Evolutionary conservation across 1,284 basidiomycete species (phyloP).

Genomic region (Malassezia equina): DNA sequence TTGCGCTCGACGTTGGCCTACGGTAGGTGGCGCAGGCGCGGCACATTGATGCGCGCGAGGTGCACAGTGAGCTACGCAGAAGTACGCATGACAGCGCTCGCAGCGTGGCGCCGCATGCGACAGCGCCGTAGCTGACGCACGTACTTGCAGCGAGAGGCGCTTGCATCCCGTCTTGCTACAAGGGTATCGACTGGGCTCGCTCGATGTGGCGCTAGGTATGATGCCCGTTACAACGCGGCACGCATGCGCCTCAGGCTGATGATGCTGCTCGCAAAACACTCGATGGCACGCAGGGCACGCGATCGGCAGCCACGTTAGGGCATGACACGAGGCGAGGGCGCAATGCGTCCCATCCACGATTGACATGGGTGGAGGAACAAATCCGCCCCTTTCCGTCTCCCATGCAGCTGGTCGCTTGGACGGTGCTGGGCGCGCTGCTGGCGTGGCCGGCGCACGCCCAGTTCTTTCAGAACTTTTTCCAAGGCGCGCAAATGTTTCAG

Average conservation of each 20-base stretch:
- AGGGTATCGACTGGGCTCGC: not conserved
- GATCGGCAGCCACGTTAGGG: conserved; percentile 10
- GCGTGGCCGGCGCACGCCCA: not conserved
- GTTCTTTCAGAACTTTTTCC: conserved; percentile 14
- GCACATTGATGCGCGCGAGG: conserved; percentile 4
- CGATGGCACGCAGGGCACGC: not conserved
- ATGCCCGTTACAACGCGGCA: not conserved
- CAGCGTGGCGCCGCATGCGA: conserved; percentile 10
- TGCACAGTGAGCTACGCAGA: conserved; percentile 9
- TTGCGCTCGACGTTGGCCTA: not conserved
- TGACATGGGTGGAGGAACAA: conserved; percentile 11
- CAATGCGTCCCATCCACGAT: conserved; percentile 14
- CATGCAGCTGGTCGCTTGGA: not conserved
- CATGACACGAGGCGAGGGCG: not conserved
- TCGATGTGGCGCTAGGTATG: not conserved
- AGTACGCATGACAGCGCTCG: conserved; percentile 9
- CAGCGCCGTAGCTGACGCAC: not conserved
- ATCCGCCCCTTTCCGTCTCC: not conserved
- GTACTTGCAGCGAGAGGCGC: conserved; percentile 3
- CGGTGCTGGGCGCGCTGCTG: not conserved
- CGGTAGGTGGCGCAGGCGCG: conserved; percentile 7
- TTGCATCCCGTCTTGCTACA: conserved; percentile 5
- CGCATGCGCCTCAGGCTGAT: not conserved
- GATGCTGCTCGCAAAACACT: conserved; percentile 10
- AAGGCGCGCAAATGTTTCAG: not conserved